Base-by-base conservation (phyloP, 2,329 filamentous ascomycete genomes). In the Aureobasidium leucospermi region DNA sequence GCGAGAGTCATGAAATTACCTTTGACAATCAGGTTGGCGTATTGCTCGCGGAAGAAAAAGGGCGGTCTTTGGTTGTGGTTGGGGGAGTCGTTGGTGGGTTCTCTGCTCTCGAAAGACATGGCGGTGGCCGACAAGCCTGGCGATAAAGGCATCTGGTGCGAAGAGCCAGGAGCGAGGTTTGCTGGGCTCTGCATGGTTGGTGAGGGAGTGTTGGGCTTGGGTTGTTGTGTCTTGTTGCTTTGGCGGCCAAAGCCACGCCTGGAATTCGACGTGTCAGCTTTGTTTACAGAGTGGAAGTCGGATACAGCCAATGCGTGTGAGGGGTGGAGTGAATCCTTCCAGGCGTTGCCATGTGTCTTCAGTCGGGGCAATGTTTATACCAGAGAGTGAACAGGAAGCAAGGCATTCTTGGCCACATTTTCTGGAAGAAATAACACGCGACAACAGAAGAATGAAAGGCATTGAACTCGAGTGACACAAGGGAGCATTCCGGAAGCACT, bases 1-100 rank as follows among this genome's bases (percentile, higher is more conserved):
- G 92, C 95, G 61, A 97, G 77, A 10, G 93, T 96, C 87, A 96
- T 90, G 72, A 97, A 96, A 77, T 96, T 97, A 61, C 93, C 93
- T 78, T 93, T 96, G 69, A 96, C 92, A 65, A 96, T 96, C 69
- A 96, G 85, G 71, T 87, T 89, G 58, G 88, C 86, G 70, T 89
- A 88, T 63, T 84, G 77, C 59, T 87, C 81, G 68, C 89, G 87
- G 68, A 91, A 84, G 85, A 89, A 91, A 62, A 89, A 76, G 15
- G 89, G 89, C 42, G 83, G 81, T 61, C 86, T 86, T 61, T 89
- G 78, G 66, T 86, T 84, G 69, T 23, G 23, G 23, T 85, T 38
- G 46, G 45, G 47, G 31, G 46, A 47, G 47, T 62, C 60, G 58
- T 16, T 60, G 61, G 70, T 65, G 63, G 69, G 68, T 61, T 69